phyloP scores from a whole-genome alignment of 2,329 filamentous ascomycete genomes.

The Phialophora tarda region DNA sequence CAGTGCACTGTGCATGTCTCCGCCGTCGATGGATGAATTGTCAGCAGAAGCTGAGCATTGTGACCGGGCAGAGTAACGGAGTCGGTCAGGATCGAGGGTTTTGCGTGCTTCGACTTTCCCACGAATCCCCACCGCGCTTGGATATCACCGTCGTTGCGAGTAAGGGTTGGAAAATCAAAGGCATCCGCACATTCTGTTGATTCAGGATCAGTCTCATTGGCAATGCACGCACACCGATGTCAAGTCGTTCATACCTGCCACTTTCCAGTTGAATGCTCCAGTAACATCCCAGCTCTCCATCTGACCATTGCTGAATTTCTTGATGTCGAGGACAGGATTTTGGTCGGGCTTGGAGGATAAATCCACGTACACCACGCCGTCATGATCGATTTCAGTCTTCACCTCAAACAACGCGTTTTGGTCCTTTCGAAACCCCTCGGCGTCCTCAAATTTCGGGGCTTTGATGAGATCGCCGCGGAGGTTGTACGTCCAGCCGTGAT shows the following conservation, averaged over 20 bases:
- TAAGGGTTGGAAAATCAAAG: not conserved
- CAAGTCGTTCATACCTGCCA: not conserved
- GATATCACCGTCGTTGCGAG: not conserved
- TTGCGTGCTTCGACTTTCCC: not conserved
- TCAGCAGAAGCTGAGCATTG: not conserved
- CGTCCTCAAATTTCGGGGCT: not conserved
- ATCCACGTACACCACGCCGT: not conserved
- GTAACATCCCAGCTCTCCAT: not conserved
- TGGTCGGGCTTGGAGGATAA: not conserved
- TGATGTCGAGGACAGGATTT: not conserved
- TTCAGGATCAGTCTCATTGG: not conserved
- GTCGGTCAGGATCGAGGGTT: not conserved
- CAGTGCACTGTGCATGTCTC: not conserved
- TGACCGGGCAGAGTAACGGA: not conserved
- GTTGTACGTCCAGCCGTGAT: not conserved
- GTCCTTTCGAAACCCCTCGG: not conserved
- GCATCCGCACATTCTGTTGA: not conserved
- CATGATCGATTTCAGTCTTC: not conserved
- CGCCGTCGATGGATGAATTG: not conserved
- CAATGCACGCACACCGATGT: not conserved
- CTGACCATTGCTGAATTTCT: not conserved
- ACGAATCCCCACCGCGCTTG: not conserved
- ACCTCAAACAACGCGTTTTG: conserved; percentile 1
- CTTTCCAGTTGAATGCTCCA: not conserved
- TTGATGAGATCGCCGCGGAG: not conserved